Evolutionary conservation across 805 yeast species (phyloP), one percentile per base, ranked within the genome.

Genomic region (Kluyveromyces nonfermentans): DNA sequence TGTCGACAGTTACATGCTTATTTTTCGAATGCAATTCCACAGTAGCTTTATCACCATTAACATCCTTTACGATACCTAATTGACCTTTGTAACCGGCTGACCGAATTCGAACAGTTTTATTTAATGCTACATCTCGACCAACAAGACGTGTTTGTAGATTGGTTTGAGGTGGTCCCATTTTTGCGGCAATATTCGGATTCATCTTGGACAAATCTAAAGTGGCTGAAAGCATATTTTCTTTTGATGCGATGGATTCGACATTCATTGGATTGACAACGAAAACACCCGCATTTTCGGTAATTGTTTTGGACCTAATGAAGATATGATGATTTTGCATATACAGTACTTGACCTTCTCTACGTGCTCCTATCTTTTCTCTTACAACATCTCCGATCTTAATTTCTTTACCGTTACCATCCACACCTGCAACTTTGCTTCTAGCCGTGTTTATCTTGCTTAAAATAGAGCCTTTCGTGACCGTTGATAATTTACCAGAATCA

Each of bases 1-100:
- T 89, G 54, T 80, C 82, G 30, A 93, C 85, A 46, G 90, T 85
- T 48, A 89, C 79, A 47, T 84, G 85, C 62, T 90, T 93, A 59
- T 82, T 81, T 52, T 89, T 89, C 21, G 96, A 85, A 63, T 93
- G 97, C 50, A 93, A 73, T 67, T 93, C 98, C 36, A 93, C 85
- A 47, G 97, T 77, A 1, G 97, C 97, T 52, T 75, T 77, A 12
- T 83, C 83, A 49, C 94, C 98, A 55, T 87, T 93, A 8, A 96
- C 87, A 60, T 93, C 97, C 52, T 85, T 83, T 35, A 93, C 86
- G 51, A 86, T 84, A 61, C 98, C 98, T 68, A 82, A 80, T 53
- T 87, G 78, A 37, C 98, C 97, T 67, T 93, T 93, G 63, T 90
- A 87, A 39, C 78, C 79, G 25, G 95, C 93, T n/a, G 96, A 87